phyloP scores from a whole-genome alignment of 148 eudicot genomes.

The Dysphania ambrosioides region DNA sequence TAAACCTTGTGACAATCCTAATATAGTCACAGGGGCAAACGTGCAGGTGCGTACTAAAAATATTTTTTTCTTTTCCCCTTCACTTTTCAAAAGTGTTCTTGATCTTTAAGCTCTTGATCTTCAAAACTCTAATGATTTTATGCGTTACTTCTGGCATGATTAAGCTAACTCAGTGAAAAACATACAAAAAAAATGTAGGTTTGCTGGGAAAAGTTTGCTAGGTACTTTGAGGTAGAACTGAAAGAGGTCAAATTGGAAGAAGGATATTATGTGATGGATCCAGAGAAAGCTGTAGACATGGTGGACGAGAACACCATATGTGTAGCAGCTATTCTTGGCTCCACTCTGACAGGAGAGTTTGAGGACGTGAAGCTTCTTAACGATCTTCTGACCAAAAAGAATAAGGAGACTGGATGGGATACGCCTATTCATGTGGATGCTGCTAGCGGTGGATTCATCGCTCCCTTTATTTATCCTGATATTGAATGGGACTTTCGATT shows the following conservation, averaged over 20 bases:
- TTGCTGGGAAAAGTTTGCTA: conserved; percentile 35
- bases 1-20: conserved; percentile 30
- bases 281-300: conserved; percentile 28
- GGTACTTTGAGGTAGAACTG: conserved; percentile 33
- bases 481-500: conserved; percentile 34
- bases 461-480: conserved; percentile 35
- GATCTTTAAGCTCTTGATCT: not conserved
- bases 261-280: conserved; percentile 34
- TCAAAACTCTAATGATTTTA: not conserved
- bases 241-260: conserved; percentile 28
- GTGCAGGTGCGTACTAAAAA: conserved; percentile 18
- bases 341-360: conserved; percentile 33
- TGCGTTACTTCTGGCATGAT: not conserved
- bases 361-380: conserved; percentile 31
- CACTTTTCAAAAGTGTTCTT: not conserved
- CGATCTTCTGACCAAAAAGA: conserved; percentile 27
- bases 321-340: conserved; percentile 28
- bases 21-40: conserved; percentile 34
- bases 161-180: not conserved
- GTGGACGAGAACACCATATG: conserved; percentile 34
- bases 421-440: conserved; percentile 35
- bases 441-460: conserved; percentile 33
- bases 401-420: conserved; percentile 31
- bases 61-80: too few species aligned
- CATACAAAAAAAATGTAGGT: conserved; percentile 20